A percentile compares a stretch with the other conserved stretches of the same genome.
These are phyloP conservation scores for Allium sativum DNA, from an alignment of 106 monocot species.

Conservation along the genomic window DNA sequence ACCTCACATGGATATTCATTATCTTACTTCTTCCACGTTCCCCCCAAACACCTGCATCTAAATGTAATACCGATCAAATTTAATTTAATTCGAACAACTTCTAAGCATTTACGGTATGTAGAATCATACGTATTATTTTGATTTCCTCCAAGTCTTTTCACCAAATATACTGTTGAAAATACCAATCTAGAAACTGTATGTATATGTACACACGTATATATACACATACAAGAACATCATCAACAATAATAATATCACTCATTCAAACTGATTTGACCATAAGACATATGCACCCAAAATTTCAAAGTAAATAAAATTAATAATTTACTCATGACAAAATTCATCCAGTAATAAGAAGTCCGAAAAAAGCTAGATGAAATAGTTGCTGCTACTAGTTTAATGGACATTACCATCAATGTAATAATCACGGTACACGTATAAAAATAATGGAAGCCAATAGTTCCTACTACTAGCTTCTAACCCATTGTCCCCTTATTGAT, in stretches of 20 bases:
- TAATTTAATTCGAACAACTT: background rate
- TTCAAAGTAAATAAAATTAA: background rate
- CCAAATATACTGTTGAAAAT: background rate
- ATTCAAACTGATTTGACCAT: background rate
- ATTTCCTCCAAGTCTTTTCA: constrained; percentile 3
- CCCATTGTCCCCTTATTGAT: constrained; percentile 3
- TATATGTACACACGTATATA: too few species aligned
- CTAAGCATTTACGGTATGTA: background rate
- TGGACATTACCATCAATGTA: background rate
- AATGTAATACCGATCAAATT: background rate
- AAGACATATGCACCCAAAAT: background rate
- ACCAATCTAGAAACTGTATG: background rate
- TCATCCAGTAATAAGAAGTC: too few species aligned
- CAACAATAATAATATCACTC: background rate
- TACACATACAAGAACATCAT: too few species aligned
- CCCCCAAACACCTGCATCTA: background rate
- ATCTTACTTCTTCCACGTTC: background rate
- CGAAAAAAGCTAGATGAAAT: too few species aligned
- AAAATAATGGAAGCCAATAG: constrained; percentile 4
- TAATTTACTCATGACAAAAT: background rate
- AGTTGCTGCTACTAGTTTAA: background rate
- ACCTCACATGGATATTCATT: background rate
- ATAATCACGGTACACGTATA: background rate
- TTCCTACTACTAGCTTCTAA: background rate
- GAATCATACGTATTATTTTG: background rate